Conservation (phyloP, 257 asterid genomes). For the Fraxinus quadrangulata region DNA sequence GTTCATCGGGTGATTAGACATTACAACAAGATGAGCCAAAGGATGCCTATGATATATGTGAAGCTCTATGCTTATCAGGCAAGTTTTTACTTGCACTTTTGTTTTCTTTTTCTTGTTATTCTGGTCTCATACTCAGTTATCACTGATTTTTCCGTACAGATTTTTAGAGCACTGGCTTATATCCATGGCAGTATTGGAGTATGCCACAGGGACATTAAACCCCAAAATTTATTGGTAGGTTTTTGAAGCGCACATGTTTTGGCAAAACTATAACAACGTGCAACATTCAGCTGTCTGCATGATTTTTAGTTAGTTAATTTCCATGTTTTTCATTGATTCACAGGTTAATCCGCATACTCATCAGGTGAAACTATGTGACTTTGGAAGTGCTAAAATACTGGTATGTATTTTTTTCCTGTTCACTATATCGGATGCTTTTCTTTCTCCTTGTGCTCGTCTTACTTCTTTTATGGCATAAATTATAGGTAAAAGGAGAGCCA, state of each 20-base stretch:
- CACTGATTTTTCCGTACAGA: conserved; percentile 37
- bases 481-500: conserved; percentile 65
- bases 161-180: conserved; percentile 70
- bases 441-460: neutral
- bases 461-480: conserved; percentile 9
- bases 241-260: neutral
- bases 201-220: conserved; percentile 90
- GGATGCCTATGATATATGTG: conserved; percentile 79
- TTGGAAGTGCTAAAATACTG: conserved; percentile 94
- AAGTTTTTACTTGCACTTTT: neutral
- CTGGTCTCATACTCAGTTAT: neutral
- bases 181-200: conserved; percentile 81
- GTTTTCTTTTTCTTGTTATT: neutral
- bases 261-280: neutral
- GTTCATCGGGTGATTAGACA: conserved; percentile 80
- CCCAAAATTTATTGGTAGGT: conserved; percentile 76
- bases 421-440: too few species aligned
- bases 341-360: conserved; percentile 93
- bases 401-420: conserved; percentile 28
- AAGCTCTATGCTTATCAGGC: conserved; percentile 85
- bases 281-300: conserved; percentile 9
- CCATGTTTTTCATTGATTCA: neutral
- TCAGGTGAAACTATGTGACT: conserved; percentile 91
- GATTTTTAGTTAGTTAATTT: neutral
- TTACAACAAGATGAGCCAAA: conserved; percentile 77